These are phyloP conservation scores for Suillus subaureus DNA, from an alignment of 768 basidiomycete species.

Conservation along the genomic window DNA sequence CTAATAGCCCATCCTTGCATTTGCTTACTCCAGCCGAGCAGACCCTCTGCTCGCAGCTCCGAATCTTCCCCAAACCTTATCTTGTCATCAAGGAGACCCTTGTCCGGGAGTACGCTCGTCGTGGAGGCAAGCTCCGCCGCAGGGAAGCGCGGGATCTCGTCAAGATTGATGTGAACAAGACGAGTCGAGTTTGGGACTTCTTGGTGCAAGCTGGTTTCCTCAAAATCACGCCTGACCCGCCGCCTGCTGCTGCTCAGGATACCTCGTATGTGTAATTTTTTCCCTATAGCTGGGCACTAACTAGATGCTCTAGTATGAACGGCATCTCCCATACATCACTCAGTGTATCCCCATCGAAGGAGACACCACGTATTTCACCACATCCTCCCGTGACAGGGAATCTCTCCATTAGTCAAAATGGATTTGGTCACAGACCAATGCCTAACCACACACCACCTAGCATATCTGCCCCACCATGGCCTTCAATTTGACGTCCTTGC, in stretches of 20 bases:
- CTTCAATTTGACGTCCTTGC: conserved; percentile 15
- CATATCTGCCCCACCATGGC: conserved; percentile 25
- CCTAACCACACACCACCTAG: conserved; percentile 25
- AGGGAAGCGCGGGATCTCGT: too few species aligned
- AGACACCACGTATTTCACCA: conserved; percentile 19
- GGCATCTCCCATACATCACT: conserved; percentile 21
- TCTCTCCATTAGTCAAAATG: conserved; percentile 21
- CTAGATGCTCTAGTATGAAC: conserved; percentile 3
- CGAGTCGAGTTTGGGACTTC: conserved; percentile 91
- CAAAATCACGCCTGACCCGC: conserved; percentile 62
- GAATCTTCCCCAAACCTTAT: conserved; percentile 94
- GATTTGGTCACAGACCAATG: conserved; percentile 18
- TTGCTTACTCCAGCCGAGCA: conserved; percentile 89
- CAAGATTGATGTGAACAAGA: conserved; percentile 93
- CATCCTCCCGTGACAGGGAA: conserved; percentile 19
- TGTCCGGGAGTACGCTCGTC: too few species aligned
- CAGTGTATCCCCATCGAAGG: conserved; percentile 31
- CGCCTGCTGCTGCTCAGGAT: conserved; percentile 37
- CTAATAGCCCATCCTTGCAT: conserved; percentile 87
- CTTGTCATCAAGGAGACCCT: conserved; percentile 94
- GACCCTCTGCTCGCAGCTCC: conserved; percentile 81
- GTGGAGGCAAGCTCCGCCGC: too few species aligned
- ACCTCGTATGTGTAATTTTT: conserved; percentile 33
- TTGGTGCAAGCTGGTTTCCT: conserved; percentile 83
- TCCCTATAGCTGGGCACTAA: not conserved